Percentiles rank a stretch among this genome's conserved stretches.
These are phyloP conservation scores for Termitomyces sp. DNA, from an alignment of 768 basidiomycete genomes.

Conservation along the genomic window DNA sequence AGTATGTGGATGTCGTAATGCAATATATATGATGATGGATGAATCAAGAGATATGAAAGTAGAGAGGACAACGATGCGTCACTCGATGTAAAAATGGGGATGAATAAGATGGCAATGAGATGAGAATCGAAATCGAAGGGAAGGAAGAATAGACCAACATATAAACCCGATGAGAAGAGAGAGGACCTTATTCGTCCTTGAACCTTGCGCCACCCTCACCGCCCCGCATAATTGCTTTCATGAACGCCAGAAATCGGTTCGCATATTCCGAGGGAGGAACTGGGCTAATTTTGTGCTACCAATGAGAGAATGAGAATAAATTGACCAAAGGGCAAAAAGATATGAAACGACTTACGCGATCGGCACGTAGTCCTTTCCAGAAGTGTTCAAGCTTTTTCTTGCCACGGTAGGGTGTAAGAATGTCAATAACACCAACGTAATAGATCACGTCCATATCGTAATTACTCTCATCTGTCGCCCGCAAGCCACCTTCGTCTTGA, in stretches of 20 bases:
- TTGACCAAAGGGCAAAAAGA: not conserved
- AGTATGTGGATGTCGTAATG: not conserved
- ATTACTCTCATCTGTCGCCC: conserved; percentile 87
- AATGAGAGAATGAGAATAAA: conserved; percentile 6
- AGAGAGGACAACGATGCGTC: not conserved
- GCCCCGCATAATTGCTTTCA: conserved; percentile 82
- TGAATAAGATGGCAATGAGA: not conserved
- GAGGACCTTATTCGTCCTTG: conserved; percentile 24
- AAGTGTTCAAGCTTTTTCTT: conserved; percentile 82
- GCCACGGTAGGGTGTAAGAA: conserved; percentile 80
- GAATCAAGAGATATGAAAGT: not conserved
- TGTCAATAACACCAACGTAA: conserved; percentile 96
- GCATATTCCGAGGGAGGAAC: conserved; percentile 86
- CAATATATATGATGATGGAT: not conserved
- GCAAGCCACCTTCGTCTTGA: conserved; percentile 91
- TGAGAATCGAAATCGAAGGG: not conserved
- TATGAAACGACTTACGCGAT: conserved; percentile 60
- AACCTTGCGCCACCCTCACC: conserved; percentile 59
- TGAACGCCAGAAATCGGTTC: conserved; percentile 82
- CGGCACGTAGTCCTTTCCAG: conserved; percentile 87
- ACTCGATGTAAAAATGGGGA: not conserved
- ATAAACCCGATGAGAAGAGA: not conserved
- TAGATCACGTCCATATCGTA: conserved; percentile 72
- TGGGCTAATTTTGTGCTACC: conserved; percentile 90
- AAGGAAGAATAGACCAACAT: not conserved